Base-by-base conservation (phyloP, 164 flowering plant genomes). In the Kalanchoe fedtschenkoi region DNA sequence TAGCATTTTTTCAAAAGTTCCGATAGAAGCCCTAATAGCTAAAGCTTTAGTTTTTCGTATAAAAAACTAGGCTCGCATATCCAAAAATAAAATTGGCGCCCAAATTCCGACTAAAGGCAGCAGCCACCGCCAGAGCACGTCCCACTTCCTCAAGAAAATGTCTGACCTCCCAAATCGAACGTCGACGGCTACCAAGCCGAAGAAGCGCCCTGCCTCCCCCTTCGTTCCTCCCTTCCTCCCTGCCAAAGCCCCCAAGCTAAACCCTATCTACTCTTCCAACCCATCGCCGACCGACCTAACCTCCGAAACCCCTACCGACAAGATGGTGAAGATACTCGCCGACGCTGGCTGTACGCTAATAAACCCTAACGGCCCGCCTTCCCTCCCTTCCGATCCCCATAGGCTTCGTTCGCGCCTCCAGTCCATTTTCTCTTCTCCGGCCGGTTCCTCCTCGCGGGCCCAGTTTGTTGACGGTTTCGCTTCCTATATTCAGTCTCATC, bases 261-360 rank as follows among this genome's bases (percentile, higher is more conserved):
- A 64, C 42, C n/a, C 58, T 65, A 32, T 53, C 60, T 1, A 42
- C 61, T n/a, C 60, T 2, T 7, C 65, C n/a, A 17, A 54, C 42
- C 1, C 61, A 39, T 38, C 61, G 34, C 38, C 33, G 21, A 11
- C 32, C 17, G 14, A 58, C 41, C 57, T 33, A 1, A 41, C 43
- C 11, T 42, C 16, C 16, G 57, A 62, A 33, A 26, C 55, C 30
- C 15, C 53, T 9, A 38, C 71, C 10, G 83, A 84, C 13, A 69
- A 70, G 58, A 74, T 79, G 84, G 75, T 64, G 6, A 56, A 81
- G 6, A 62, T 86, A 38, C 74, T 90, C 5, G 95, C 97, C 0
- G 89, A 88, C 14, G 87, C 87, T 2, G 92, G 92, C 0, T 84
- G 89, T 70, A 84, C 97, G 1, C 75, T 90, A 42, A 17, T 71